Evolutionary conservation across 2,329 filamentous ascomycete genomes (phyloP), one percentile per base, ranked within the genome.

Genomic region (Nothophaeocryptopus gaeumannii): DNA sequence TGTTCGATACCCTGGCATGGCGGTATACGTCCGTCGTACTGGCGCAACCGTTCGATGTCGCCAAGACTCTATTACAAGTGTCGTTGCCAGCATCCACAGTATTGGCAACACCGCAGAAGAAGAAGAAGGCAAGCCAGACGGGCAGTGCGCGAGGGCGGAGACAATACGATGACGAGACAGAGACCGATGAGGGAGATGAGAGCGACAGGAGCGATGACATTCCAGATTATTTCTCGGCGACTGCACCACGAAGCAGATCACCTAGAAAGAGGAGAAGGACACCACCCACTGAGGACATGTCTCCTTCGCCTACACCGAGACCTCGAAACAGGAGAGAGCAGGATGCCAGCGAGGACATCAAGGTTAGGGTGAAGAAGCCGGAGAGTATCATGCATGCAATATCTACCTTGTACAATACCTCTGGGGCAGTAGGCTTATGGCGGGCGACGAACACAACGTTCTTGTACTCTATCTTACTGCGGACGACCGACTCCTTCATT

Each of bases 11-110:
- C 68, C 82, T 93, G 58, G 68, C 95, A 69, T 95, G 91, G 84
- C 92, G 93, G 67, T 99, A 99, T 73, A 86, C 85, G 11, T 89
- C 86, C 50, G 85, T 96, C 16, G 71, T 97, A 64, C 84, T 96
- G 67, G 87, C 89, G 46, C 93, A 99, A 72, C 93, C 93, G 11
- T 97, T 99, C 69, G 93, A 97, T 75, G 91, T 96, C 50, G 90
- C 92, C 65, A 97, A 96, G 78, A 93, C 86, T 11, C 82, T 97
- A 48, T 74, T 99, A 61, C 93, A 99, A 72, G 83, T 90, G 44
- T 82, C 81, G 56, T 72, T 81, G 45, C 74, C 74, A 33, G 55
- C 52, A 5, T 46, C 66, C 16, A 62, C 68, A 29, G 66, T 67
- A 34, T 62, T 61, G 44, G 61, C 61, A 47, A 65, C 57, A 45